Conservation (phyloP, 2,329 filamentous ascomycete species). For the Shiraia bambusicola region DNA sequence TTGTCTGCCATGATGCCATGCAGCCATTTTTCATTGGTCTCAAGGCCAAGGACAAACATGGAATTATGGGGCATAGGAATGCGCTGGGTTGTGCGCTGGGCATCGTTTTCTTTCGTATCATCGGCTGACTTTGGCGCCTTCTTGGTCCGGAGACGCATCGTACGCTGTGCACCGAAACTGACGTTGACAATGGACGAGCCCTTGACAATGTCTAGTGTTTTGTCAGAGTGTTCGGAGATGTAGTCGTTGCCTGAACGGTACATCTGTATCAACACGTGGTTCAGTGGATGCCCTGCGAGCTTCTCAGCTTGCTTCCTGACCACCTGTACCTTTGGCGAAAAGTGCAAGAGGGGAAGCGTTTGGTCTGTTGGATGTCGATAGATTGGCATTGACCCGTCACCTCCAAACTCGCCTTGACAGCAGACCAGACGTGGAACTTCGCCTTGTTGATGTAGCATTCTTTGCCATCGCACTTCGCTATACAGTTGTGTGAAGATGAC, state of each 20-base stretch:
- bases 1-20: conserved; percentile 92
- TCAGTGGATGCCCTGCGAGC: conserved; percentile 75
- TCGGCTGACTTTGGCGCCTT: conserved; percentile 44
- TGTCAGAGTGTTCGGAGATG: conserved; percentile 96
- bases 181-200: conserved; percentile 87
- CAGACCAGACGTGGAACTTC: conserved; percentile 89
- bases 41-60: conserved; percentile 76
- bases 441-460: conserved; percentile 89
- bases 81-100: conserved; percentile 60
- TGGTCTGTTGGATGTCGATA: conserved; percentile 94
- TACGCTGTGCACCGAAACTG: conserved; percentile 87
- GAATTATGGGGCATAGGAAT: conserved; percentile 84
- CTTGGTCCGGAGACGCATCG: conserved; percentile 87
- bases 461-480: conserved; percentile 80
- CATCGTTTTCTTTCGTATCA: conserved; percentile 30
- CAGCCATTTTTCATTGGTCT: conserved; percentile 83
- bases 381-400: conserved; percentile 77
- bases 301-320: conserved; percentile 71
- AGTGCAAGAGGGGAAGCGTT: conserved; percentile 73
- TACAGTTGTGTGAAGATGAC: conserved; percentile 70
- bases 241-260: conserved; percentile 89
- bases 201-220: conserved; percentile 85
- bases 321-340: conserved; percentile 69
- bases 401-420: conserved; percentile 72
- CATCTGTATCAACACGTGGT: conserved; percentile 89